Evolutionary conservation across 768 basidiomycete species (phyloP).

Genomic region (Mycena filopes): DNA sequence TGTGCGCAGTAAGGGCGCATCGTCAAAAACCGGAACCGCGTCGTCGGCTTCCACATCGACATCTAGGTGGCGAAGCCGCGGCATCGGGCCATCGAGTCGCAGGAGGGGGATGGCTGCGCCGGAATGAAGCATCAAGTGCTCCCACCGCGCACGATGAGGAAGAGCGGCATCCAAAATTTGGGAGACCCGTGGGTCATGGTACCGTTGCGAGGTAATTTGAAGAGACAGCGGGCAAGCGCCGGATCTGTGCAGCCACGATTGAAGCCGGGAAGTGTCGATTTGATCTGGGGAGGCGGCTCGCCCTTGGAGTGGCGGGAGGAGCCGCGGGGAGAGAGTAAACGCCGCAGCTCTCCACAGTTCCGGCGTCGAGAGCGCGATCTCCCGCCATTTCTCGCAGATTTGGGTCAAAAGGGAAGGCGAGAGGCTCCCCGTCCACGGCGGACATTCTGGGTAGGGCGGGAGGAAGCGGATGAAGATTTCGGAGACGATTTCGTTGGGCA

Average conservation of each 20-base stretch:
- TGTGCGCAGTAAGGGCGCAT: not conserved
- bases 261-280: not conserved
- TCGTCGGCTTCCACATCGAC: not conserved
- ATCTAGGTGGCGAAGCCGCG: not conserved
- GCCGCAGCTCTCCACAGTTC: not conserved
- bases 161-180: not conserved
- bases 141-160: conserved; percentile 8
- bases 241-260: not conserved
- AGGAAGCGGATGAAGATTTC: not conserved
- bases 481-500: not conserved
- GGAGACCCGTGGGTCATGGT: not conserved
- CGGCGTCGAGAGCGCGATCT: not conserved
- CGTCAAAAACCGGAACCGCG: not conserved
- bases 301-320: too few relatives aligned
- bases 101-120: not conserved
- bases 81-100: not conserved
- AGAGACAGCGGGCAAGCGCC: not conserved
- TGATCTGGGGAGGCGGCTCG: not conserved
- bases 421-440: not conserved
- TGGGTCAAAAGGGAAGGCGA: not conserved
- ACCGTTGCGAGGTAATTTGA: not conserved
- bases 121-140: not conserved
- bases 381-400: conserved; percentile 1
- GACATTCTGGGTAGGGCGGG: not conserved
- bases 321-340: too few relatives aligned